phyloP scores from a whole-genome alignment of 371 early-diverging fungal species.

The Mortierella sp. region DNA sequence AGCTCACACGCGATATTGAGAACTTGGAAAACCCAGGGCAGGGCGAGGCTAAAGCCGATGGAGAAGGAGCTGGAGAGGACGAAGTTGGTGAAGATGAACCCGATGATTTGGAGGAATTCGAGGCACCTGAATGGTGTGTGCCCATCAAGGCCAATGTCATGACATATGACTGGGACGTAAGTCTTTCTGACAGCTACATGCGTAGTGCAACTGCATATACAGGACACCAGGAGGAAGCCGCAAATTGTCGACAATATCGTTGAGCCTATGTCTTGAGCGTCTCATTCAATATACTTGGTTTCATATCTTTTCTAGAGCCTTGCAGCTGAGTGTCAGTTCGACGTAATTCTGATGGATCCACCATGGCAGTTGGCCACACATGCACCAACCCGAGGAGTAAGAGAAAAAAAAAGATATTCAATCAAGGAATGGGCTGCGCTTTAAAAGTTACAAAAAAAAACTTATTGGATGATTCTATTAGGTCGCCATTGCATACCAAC shows the following conservation, averaged over 20 bases:
- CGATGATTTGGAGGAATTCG: constrained; percentile 83
- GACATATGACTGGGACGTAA: constrained; percentile 92
- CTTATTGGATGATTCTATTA: constrained; percentile 19
- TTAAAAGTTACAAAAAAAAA: background rate
- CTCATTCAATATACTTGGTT: background rate
- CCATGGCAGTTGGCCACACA: constrained; percentile 98
- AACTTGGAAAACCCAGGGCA: constrained; percentile 24
- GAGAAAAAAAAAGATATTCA: background rate
- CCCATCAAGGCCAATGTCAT: constrained; percentile 95
- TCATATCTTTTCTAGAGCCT: constrained; percentile 63
- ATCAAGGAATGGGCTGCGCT: background rate
- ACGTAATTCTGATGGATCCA: constrained; percentile 94
- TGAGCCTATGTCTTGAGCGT: too few relatives aligned
- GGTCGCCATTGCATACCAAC: constrained; percentile 94
- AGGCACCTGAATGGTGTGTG: constrained; percentile 94
- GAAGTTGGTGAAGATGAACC: constrained; percentile 38
- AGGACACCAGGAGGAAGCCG: background rate
- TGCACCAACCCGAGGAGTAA: constrained; percentile 92
- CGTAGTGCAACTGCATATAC: background rate
- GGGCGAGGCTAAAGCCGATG: constrained; percentile 1
- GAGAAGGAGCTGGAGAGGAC: constrained; percentile 20
- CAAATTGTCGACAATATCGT: too few relatives aligned
- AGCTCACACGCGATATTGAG: constrained; percentile 39
- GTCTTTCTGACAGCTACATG: background rate
- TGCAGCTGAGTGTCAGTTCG: constrained; percentile 87